Percentiles rank a stretch among this genome's conserved stretches.
Evolutionary conservation across 441 rosid species (phyloP).

Genomic region (Lepidium campestre): DNA sequence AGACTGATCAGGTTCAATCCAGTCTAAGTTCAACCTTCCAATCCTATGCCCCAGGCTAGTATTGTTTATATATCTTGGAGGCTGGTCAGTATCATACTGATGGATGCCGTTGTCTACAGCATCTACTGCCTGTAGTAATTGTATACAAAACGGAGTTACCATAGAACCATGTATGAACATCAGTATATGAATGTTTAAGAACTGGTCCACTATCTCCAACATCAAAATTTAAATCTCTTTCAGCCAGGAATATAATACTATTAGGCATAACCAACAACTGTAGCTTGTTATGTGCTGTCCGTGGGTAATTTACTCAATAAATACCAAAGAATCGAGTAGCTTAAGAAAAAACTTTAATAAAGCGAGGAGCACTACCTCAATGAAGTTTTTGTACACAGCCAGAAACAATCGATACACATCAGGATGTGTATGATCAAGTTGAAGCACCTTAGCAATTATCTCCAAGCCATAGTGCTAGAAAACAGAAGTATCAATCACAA

Average conservation of each 20-base stretch:
- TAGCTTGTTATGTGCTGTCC: background rate
- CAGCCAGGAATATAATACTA: background rate
- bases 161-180: background rate
- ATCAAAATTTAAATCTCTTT: background rate
- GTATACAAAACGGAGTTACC: background rate
- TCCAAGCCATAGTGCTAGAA: conserved; percentile 43
- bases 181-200: background rate
- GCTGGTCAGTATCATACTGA: conserved; percentile 38
- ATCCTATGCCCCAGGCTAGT: conserved; percentile 39
- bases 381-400: conserved; percentile 43
- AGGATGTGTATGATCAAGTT: conserved; percentile 36
- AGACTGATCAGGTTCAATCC: conserved; percentile 48
- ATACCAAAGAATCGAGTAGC: background rate
- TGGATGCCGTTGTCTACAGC: conserved; percentile 46
- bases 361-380: conserved; percentile 35
- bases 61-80: conserved; percentile 40
- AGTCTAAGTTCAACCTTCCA: conserved; percentile 44
- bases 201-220: background rate
- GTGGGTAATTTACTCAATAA: background rate
- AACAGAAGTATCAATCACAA: background rate
- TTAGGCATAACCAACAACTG: background rate
- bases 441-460: conserved; percentile 42
- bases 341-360: background rate
- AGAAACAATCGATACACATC: conserved; percentile 36
- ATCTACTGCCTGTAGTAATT: conserved; percentile 44